These are phyloP conservation scores for Theileria annulata DNA, from an alignment of 169 alveolate genomes.

Conservation along the genomic window DNA sequence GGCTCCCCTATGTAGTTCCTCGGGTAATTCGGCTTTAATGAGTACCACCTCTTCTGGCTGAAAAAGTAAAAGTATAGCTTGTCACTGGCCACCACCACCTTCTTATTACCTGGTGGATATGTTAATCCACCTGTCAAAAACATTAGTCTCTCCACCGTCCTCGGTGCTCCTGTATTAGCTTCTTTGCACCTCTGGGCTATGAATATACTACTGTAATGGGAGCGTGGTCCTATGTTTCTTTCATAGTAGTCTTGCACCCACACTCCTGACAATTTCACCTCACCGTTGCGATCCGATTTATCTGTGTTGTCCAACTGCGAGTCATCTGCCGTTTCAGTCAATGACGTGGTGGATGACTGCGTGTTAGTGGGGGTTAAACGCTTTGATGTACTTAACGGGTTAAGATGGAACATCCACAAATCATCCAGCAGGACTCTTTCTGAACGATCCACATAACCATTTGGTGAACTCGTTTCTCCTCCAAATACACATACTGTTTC, in stretches of 20 bases:
- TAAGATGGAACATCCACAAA: constrained; percentile 79
- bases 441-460: constrained; percentile 63
- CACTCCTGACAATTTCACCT: constrained; percentile 67
- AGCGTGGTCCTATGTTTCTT: constrained; percentile 82
- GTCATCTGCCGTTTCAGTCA: constrained; percentile 2
- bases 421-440: constrained; percentile 79
- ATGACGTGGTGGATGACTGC: neutral
- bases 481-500: constrained; percentile 83
- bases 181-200: constrained; percentile 86
- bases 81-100: constrained; percentile 74
- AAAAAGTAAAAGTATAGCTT: constrained; percentile 76
- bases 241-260: constrained; percentile 81
- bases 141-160: constrained; percentile 79
- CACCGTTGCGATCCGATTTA: constrained; percentile 14
- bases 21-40: constrained; percentile 68
- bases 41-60: constrained; percentile 78
- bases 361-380: neutral
- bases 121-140: constrained; percentile 78
- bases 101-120: constrained; percentile 60
- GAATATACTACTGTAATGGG: constrained; percentile 82
- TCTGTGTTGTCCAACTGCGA: neutral
- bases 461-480: constrained; percentile 78
- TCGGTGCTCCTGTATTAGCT: constrained; percentile 75
- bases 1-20: constrained; percentile 75
- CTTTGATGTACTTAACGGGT: neutral